Conservation (phyloP, 106 monocot genomes). For the Posidonia australis region DNA sequence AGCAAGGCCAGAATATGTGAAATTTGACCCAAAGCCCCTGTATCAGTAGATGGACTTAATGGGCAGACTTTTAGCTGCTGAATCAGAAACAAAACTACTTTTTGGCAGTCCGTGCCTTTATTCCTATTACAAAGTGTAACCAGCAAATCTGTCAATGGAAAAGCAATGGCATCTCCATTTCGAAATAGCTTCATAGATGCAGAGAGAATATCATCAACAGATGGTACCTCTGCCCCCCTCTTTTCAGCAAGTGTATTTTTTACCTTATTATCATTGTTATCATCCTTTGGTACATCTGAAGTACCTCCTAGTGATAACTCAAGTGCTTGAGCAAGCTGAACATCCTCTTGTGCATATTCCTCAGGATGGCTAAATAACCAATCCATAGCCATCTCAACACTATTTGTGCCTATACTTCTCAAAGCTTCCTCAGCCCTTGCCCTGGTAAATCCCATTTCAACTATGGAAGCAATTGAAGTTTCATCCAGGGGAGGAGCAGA, state of each 20-base stretch:
- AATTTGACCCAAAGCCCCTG: slow-evolving; percentile 23
- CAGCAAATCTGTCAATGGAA: slow-evolving; percentile 51
- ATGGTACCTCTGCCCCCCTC: slow-evolving; percentile 25
- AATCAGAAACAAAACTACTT: slow-evolving; percentile 39
- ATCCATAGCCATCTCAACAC: slow-evolving; percentile 76
- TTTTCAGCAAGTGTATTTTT: slow-evolving; percentile 24
- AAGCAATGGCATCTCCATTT: slow-evolving; percentile 29
- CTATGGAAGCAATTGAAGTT: slow-evolving; percentile 50
- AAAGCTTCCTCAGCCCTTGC: slow-evolving; percentile 64
- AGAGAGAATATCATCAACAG: slow-evolving; percentile 59
- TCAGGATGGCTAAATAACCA: slow-evolving; percentile 85
- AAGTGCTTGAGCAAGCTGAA: slow-evolving; percentile 66
- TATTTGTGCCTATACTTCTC: slow-evolving; percentile 56
- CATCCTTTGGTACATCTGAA: slow-evolving; percentile 39
- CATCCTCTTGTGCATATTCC: slow-evolving; percentile 67
- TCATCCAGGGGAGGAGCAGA: slow-evolving; percentile 47
- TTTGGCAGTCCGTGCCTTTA: slow-evolving; percentile 39
- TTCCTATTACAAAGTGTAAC: slow-evolving; percentile 52
- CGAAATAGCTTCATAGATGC: slow-evolving; percentile 38
- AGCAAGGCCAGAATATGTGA: slow-evolving; percentile 55
- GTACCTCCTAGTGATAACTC: slow-evolving; percentile 66
- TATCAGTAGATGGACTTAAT: slow-evolving; percentile 24
- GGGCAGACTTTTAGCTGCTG: slow-evolving; percentile 45
- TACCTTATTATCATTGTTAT: slow-evolving; percentile 23
- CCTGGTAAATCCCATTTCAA: slow-evolving; percentile 79